Base-by-base conservation (phyloP, 2,329 filamentous ascomycete species). In the Colletotrichum sp. region DNA sequence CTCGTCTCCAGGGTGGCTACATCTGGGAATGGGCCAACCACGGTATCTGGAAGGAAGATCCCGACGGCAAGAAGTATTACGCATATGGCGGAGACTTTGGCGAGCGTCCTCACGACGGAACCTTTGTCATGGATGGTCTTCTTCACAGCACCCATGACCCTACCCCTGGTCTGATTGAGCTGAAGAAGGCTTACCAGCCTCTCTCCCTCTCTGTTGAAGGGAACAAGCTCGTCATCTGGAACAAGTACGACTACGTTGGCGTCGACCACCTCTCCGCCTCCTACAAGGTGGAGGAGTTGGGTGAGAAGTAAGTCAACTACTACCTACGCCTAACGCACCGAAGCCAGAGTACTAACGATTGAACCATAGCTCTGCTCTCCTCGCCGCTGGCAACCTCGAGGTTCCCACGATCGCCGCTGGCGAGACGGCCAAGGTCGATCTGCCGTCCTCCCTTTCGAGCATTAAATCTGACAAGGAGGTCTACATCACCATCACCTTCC, bases 21-120 rank as follows among this genome's bases (percentile, higher is more conserved):
- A 89, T 93, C 78, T 93, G 92, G 91, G 91, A 93, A 79, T 93
- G 91, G 91, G 90, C 89, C 0, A 93, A 92, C 82, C 91, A 92
- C 69, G 90, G 91, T 1, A 81, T 92, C 2, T 87, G 86, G 84
- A 88, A 87, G 77, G 84, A 87, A 21, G 84, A 86, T 5, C 78
- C 82, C 26, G 82, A 84, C 67, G 86, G 84, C 30, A 86, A 84
- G 71, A 83, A 83, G 0, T 92, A 88, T 79, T 92, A 90, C 77
- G 91, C 87, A 2, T 93, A 92, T 65, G 92, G 91, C 4, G 91
- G 91, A 12, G 91, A 93, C 79, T 93, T 92, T 82, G 90, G 89
- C 2, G 92, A 93, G 74, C 81, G 84, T 3, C 92, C 91, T 0
- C 91, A 93, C 74, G 91, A 93, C 74, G 86, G 86, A 3, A 90